Evolutionary conservation across 768 basidiomycete species (phyloP), one percentile per base, ranked within the genome.

Genomic region (Roridomyces roridus): DNA sequence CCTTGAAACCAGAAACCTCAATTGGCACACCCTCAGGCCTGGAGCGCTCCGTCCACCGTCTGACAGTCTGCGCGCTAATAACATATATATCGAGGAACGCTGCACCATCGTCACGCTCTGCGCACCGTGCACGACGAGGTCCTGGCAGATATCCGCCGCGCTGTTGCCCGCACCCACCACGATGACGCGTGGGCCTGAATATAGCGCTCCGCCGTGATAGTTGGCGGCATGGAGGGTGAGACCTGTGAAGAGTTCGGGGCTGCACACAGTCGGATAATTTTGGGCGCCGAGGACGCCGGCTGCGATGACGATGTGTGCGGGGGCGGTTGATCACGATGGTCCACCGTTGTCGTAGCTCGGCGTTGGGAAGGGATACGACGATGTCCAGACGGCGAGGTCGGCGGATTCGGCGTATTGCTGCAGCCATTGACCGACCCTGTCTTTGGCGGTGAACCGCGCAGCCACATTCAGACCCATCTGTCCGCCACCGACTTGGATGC

Each of bases 371-470:
- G 72, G 59, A 10, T 61, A 58, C 3, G 76, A 70, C 24, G 66
- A 65, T 6, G 72, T 78, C 80, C 80, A 82, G 5, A 80, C 66
- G 14, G 71, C 66, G 4, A 81, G 65, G 40, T 81, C 80, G 52
- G 78, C 77, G 5, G 68, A 66, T 10, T 62, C 45, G 0, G 70
- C 74, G 58, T 81, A 81, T 9, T 72, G 67, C 55, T 80, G 76
- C 4, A 81, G 58, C 77, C 77, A 80, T 57, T 76, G 68, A 0
- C 77, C 80, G 3, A 80, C 43, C 54, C 78, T 81, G 51, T 74
- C 72, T 12, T 68, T 68, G 17, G 79, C 73, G 5, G 76, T 68
- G 48, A 80, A 72, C 0, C 77, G 70, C 2, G 80, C 78, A 0
- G 72, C 80, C 8, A 78, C 55, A 23, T 71, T 70, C 21, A 81